Percentiles rank a stretch among this genome's conserved stretches.
These are phyloP conservation scores for Nemania sp. DNA, from an alignment of 2,329 filamentous ascomycete species.

Conservation along the genomic window DNA sequence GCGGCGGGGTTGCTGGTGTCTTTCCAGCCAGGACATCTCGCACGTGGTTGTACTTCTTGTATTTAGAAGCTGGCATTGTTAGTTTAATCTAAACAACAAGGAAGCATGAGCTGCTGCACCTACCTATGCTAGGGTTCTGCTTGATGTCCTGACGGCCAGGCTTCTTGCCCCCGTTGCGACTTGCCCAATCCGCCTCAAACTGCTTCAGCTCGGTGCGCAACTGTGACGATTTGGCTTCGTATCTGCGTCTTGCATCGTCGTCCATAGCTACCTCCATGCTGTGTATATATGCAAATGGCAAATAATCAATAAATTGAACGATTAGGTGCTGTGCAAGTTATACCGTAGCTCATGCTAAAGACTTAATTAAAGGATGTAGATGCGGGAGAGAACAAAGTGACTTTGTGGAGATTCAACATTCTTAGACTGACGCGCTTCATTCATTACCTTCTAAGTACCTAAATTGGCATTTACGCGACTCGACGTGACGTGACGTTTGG, in stretches of 20 bases:
- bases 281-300: conserved; percentile 27
- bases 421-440: not conserved
- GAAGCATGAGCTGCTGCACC: conserved; percentile 34
- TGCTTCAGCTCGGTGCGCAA: conserved; percentile 78
- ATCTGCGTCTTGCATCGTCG: conserved; percentile 56
- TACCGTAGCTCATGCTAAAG: conserved; percentile 24
- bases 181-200: conserved; percentile 78
- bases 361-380: conserved; percentile 9
- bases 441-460: not conserved
- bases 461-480: conserved; percentile 1
- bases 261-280: conserved; percentile 58
- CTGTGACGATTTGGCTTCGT: conserved; percentile 63
- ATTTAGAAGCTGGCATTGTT: conserved; percentile 71
- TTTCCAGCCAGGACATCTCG: conserved; percentile 71
- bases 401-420: conserved; percentile 21
- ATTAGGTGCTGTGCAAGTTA: conserved; percentile 14
- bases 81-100: not conserved
- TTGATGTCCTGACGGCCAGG: conserved; percentile 82
- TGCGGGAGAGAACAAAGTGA: conserved; percentile 2
- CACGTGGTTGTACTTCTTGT: conserved; percentile 79
- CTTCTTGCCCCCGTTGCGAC: conserved; percentile 73
- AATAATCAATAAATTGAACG: conserved; percentile 25
- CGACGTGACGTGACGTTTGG: conserved; percentile 17
- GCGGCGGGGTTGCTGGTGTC: conserved; percentile 54
- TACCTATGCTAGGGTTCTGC: conserved; percentile 77